phyloP scores from a whole-genome alignment of 1,284 basidiomycete species.

The Anthracocystis panici-leucophaei region DNA sequence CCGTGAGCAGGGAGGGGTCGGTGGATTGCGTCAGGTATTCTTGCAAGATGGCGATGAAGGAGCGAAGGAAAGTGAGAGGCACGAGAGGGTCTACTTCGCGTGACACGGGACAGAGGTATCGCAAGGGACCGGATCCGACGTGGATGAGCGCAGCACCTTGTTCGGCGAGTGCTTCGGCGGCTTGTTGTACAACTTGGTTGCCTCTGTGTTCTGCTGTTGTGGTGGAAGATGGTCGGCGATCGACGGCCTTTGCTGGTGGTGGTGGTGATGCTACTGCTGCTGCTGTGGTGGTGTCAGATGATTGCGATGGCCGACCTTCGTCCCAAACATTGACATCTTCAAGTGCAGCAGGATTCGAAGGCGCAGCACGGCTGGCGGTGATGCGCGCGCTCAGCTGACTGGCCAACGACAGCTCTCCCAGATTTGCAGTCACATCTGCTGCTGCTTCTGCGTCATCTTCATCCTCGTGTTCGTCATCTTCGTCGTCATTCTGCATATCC shows the following conservation, averaged over 20 bases:
- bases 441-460: slow-evolving; percentile 23
- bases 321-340: slow-evolving; percentile 53
- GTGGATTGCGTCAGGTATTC: slow-evolving; percentile 58
- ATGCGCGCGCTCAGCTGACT: slow-evolving; percentile 48
- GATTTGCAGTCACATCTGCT: slow-evolving; percentile 26
- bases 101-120: slow-evolving; percentile 83
- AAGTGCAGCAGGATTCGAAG: slow-evolving; percentile 1
- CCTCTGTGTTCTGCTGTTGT: slow-evolving; percentile 14
- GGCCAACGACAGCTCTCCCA: slow-evolving; percentile 41
- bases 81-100: slow-evolving; percentile 88
- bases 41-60: slow-evolving; percentile 77
- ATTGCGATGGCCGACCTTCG: slow-evolving; percentile 13
- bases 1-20: slow-evolving; percentile 52
- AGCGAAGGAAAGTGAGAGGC: slow-evolving; percentile 87
- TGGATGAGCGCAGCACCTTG: slow-evolving; percentile 79
- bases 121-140: slow-evolving; percentile 79
- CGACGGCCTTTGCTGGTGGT: background rate
- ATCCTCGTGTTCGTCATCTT: slow-evolving; percentile 31
- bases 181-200: slow-evolving; percentile 26
- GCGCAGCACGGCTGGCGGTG: slow-evolving; percentile 18
- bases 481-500: slow-evolving; percentile 29
- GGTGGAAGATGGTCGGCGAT: background rate
- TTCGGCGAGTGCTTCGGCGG: slow-evolving; percentile 54
- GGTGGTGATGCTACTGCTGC: background rate
- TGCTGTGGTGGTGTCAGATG: slow-evolving; percentile 4